Percentiles rank a stretch among this genome's conserved stretches.
phyloP scores from a whole-genome alignment of 73 alveolate genomes.

The Durusdinium trenchii region DNA sequence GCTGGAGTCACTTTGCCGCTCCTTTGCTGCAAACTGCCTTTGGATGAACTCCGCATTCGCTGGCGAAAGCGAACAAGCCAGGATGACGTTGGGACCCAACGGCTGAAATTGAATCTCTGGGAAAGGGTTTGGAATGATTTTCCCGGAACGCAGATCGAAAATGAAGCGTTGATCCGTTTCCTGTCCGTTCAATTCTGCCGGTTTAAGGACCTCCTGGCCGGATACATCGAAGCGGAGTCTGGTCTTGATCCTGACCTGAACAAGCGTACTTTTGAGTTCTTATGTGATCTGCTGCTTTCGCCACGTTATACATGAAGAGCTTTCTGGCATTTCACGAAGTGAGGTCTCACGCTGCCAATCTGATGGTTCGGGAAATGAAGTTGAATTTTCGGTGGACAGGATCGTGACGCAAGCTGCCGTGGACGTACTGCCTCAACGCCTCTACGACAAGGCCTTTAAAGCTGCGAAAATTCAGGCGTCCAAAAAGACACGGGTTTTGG shows the following conservation, averaged over 20 bases:
- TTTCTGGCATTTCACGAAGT: background rate
- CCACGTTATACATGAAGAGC: background rate
- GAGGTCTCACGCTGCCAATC: background rate
- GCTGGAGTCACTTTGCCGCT: background rate
- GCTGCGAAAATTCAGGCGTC: background rate
- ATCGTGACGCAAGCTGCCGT: background rate
- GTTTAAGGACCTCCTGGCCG: background rate
- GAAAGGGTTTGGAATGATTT: background rate
- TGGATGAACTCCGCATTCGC: background rate
- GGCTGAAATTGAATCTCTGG: background rate
- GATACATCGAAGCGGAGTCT: background rate
- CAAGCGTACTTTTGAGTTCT: background rate
- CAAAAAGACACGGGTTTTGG: background rate
- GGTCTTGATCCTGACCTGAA: background rate
- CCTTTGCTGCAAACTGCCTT: background rate
- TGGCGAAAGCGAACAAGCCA: background rate
- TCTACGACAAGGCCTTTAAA: background rate
- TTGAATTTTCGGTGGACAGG: background rate
- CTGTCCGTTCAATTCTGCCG: background rate
- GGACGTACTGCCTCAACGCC: background rate
- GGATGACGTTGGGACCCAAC: background rate
- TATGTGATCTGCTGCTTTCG: background rate
- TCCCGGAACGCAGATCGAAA: background rate
- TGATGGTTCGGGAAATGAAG: background rate
- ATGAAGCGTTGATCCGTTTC: background rate